Percentiles rank a stretch among this genome's conserved stretches.
Conservation (phyloP, 2,329 filamentous ascomycete genomes). For the Tolypocladium pustulatum region DNA sequence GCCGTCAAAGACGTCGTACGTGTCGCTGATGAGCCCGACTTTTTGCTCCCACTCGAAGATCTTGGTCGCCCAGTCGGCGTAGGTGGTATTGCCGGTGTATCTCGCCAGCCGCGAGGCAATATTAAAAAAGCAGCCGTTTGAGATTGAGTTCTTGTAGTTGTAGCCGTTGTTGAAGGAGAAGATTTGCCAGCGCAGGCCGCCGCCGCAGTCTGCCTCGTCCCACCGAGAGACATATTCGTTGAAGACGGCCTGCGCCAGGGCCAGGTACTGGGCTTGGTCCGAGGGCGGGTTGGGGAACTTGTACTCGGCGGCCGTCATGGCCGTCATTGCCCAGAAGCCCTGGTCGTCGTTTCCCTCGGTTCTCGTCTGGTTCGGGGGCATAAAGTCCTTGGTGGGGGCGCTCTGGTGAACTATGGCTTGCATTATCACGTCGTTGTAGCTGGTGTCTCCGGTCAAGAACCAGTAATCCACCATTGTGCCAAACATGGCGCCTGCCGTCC, state of each 20-base stretch:
- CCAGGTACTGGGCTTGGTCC: slow-evolving; percentile 61
- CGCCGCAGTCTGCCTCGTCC: slow-evolving; percentile 54
- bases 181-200: slow-evolving; percentile 80
- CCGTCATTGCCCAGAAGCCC: slow-evolving; percentile 78
- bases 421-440: slow-evolving; percentile 50
- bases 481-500: slow-evolving; percentile 65
- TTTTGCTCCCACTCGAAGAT: slow-evolving; percentile 55
- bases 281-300: slow-evolving; percentile 58
- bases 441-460: slow-evolving; percentile 55
- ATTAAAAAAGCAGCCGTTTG: slow-evolving; percentile 62
- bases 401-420: slow-evolving; percentile 52
- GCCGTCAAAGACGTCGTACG: slow-evolving; percentile 46
- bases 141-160: slow-evolving; percentile 58
- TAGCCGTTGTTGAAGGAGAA: slow-evolving; percentile 66
- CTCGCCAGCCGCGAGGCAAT: slow-evolving; percentile 60
- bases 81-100: slow-evolving; percentile 72
- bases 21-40: slow-evolving; percentile 43
- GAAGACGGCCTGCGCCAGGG: slow-evolving; percentile 67
- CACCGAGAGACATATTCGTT: slow-evolving; percentile 66
- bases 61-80: slow-evolving; percentile 63
- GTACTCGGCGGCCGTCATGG: slow-evolving; percentile 68
- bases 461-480: slow-evolving; percentile 63
- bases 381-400: slow-evolving; percentile 49
- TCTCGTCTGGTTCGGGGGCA: slow-evolving; percentile 55
- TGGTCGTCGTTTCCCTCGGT: slow-evolving; percentile 64